phyloP scores from a whole-genome alignment of 2,329 filamentous ascomycete species.

The Colletotrichum cordylinicola region DNA sequence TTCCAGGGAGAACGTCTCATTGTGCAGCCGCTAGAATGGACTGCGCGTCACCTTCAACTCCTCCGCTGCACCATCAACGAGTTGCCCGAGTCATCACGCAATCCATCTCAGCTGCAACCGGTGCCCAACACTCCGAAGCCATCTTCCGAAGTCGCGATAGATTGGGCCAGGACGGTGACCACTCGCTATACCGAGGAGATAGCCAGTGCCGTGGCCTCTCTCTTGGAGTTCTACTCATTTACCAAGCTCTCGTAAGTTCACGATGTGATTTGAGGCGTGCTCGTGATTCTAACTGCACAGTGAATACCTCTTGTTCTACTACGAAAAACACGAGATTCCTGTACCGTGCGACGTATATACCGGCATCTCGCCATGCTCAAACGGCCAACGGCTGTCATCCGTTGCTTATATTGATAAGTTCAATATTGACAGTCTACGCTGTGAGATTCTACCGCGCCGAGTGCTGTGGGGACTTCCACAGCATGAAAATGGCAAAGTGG shows the following conservation, averaged over 20 bases:
- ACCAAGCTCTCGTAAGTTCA: neutral
- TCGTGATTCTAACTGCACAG: neutral
- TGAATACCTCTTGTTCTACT: neutral
- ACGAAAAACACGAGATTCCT: neutral
- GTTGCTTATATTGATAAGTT: neutral
- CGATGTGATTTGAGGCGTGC: neutral
- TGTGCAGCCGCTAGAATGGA: neutral
- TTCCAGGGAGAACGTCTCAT: neutral
- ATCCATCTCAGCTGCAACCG: neutral
- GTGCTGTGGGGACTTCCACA: neutral
- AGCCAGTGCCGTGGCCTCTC: neutral
- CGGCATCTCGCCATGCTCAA: rapidly evolving
- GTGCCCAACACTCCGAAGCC: neutral
- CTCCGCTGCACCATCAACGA: neutral
- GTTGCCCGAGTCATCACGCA: neutral
- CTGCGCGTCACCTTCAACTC: neutral
- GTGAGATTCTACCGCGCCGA: no score
- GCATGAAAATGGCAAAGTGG: rapidly evolving
- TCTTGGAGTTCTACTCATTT: neutral
- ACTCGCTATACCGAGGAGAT: neutral
- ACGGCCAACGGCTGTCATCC: rapidly evolving
- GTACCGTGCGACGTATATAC: neutral
- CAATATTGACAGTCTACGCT: neutral
- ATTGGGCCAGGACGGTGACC: neutral
- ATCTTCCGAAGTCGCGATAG: neutral